Base-by-base conservation (phyloP, 2,329 filamentous ascomycete genomes). In the Penicillium crustosum region DNA sequence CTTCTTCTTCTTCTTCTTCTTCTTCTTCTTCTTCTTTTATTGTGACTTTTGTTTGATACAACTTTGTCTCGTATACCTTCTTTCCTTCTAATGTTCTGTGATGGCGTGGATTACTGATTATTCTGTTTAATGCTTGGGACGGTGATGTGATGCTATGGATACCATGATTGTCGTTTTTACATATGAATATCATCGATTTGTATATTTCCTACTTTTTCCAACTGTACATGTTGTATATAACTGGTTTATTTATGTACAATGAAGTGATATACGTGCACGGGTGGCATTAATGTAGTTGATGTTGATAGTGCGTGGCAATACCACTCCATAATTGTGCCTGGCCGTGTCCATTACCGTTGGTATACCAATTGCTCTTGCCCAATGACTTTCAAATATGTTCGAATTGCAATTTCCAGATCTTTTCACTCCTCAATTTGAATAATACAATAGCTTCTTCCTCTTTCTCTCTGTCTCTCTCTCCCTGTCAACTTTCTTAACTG, bases 91-190 rank as follows among this genome's bases (percentile, higher is more conserved):
- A 15, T 13, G 54, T 51, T 44, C 35, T 58, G 49, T 52, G 43
- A 43, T 25, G 42, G 52, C 23, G 49, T 49, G 49, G 48, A 43
- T 53, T 55, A 38, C 31, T 53, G 44, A 38, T 53, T 55, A 59
- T 60, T 38, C 41, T 56, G 59, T 63, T 64, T 65, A 61, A 65
- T 61, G 62, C 44, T 61, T 59, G 57, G 60, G 53, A 62, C 57
- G 53, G 62, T 64, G 60, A 71, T 62, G 66, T 63, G 61, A 63
- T 55, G 66, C 59, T 64, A 70, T 63, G 63, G 66, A 69, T 68
- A 68, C 63, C 60, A 70, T 58, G 67, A 67, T 61, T 49, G 54
- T 43, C 38, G 13, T 36, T 51, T 36, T 27, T 35, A 42, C 21
- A 27, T 48, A 39, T 55, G 41, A 53, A 35, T 44, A 38, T 27